These are phyloP conservation scores for Pisolithus tinctorius DNA, from an alignment of 768 basidiomycete genomes.

Conservation along the genomic window DNA sequence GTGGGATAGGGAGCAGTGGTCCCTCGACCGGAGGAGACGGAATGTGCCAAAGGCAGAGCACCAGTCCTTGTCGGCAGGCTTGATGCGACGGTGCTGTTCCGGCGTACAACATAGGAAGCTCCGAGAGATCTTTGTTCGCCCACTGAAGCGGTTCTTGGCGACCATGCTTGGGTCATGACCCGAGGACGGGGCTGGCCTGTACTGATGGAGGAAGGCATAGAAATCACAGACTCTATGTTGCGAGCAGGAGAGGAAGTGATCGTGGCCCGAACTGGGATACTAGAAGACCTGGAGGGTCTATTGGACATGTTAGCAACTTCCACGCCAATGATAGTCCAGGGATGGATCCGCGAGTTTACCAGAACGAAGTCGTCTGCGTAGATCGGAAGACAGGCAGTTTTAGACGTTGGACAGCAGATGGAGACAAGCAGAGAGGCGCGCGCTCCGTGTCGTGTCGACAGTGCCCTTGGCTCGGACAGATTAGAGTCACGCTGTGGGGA, in stretches of 20 bases:
- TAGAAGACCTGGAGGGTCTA: conserved; percentile 55
- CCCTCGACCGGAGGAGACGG: conserved; percentile 24
- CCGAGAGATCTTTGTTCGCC: conserved; percentile 35
- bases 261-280: conserved; percentile 53
- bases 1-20: conserved; percentile 24
- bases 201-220: conserved; percentile 46
- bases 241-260: conserved; percentile 42
- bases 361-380: too few species aligned
- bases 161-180: conserved; percentile 28
- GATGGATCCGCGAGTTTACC: too few species aligned
- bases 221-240: conserved; percentile 59
- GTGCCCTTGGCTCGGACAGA: background rate
- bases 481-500: conserved; percentile 14
- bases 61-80: conserved; percentile 36
- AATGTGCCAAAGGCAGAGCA: conserved; percentile 37
- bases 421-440: background rate
- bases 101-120: conserved; percentile 33
- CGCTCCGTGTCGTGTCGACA: background rate
- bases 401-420: background rate
- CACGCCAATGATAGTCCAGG: background rate
- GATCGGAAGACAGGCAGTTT: background rate
- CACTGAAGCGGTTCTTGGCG: conserved; percentile 20
- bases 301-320: conserved; percentile 31
- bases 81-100: conserved; percentile 24
- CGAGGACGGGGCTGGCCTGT: conserved; percentile 35